Evolutionary conservation across 2,329 filamentous ascomycete genomes (phyloP).

Genomic region (Pleoardoris graminearum): DNA sequence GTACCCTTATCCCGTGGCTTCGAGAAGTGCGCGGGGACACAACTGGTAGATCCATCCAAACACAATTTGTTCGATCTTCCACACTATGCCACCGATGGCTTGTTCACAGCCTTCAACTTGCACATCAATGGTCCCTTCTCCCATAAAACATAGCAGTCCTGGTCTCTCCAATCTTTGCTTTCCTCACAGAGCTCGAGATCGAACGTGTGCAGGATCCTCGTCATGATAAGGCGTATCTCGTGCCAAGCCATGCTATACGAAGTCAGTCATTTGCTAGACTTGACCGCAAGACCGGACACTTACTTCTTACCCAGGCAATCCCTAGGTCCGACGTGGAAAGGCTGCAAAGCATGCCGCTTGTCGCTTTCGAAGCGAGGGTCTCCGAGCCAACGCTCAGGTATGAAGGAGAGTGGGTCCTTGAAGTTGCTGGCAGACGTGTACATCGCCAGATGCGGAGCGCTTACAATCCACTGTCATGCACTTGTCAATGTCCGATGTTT

Average conservation of each 20-base stretch:
- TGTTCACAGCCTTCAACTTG: no score
- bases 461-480: neutral
- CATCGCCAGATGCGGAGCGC: neutral
- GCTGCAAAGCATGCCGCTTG: slow-evolving; percentile 43
- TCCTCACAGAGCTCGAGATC: slow-evolving; percentile 1
- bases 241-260: slow-evolving; percentile 40
- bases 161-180: neutral
- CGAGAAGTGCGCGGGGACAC: no score
- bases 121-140: slow-evolving; percentile 3
- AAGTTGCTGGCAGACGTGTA: slow-evolving; percentile 35
- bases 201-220: neutral
- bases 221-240: slow-evolving; percentile 34
- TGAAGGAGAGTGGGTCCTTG: slow-evolving; percentile 40
- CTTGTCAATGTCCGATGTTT: neutral
- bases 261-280: slow-evolving; percentile 8
- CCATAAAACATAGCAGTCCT: neutral
- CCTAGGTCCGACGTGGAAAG: slow-evolving; percentile 51
- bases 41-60: no score
- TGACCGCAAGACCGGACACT: slow-evolving; percentile 8
- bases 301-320: slow-evolving; percentile 46
- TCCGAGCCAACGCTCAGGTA: slow-evolving; percentile 49
- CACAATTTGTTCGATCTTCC: no score
- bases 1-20: no score
- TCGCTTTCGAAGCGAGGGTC: slow-evolving; percentile 29
- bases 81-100: no score